Conservation (phyloP, 2,329 filamentous ascomycete genomes). For the Penicillium nordicum region DNA sequence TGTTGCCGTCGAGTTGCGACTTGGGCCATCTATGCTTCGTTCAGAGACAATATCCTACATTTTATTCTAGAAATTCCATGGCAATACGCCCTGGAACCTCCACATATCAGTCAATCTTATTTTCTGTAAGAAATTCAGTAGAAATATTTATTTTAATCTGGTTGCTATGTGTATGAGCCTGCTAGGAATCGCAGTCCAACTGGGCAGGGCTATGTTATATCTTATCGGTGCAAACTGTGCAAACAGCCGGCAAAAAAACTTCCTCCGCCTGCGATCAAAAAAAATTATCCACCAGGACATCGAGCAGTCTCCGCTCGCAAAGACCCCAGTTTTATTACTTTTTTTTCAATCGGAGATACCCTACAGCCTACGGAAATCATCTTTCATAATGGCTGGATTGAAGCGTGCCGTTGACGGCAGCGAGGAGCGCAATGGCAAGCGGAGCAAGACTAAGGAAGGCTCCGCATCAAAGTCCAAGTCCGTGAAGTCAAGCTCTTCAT, state of each 20-base stretch:
- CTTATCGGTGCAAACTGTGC: conserved; percentile 31
- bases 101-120: background rate
- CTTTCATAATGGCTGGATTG: conserved; percentile 37
- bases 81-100: background rate
- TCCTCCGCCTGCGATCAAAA: conserved; percentile 32
- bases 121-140: background rate
- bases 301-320: conserved; percentile 21
- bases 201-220: background rate
- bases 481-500: conserved; percentile 20
- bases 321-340: conserved; percentile 8
- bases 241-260: conserved; percentile 35
- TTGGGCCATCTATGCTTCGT: background rate
- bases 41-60: background rate
- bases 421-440: conserved; percentile 41
- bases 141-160: background rate
- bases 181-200: background rate
- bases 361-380: conserved; percentile 11
- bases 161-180: background rate
- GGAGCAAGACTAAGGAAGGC: conserved; percentile 37
- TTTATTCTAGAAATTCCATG: background rate
- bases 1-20: conserved; percentile 5
- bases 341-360: conserved; percentile 6
- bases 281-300: conserved; percentile 28
- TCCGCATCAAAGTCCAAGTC: conserved; percentile 28
- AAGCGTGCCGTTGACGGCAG: conserved; percentile 40